phyloP scores from a whole-genome alignment of 2,329 filamentous ascomycete species.

The Rhexocercosporidium sp. region DNA sequence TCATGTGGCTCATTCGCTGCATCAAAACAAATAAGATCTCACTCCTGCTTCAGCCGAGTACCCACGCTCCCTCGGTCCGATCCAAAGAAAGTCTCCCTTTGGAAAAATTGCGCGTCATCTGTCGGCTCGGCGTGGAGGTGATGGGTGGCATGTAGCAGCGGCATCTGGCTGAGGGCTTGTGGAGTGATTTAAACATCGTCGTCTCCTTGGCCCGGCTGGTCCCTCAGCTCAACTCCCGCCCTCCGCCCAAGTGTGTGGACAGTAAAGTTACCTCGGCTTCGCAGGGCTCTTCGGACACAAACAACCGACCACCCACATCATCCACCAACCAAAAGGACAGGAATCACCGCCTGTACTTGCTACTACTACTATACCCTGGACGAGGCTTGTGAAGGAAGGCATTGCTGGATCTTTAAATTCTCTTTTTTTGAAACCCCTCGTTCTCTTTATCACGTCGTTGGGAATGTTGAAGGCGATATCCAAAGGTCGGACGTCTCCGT shows the following conservation, averaged over 20 bases:
- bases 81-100: constrained; percentile 8
- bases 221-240: neutral
- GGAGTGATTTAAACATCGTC: neutral
- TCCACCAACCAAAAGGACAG: constrained; percentile 27
- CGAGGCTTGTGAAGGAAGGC: constrained; percentile 22
- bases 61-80: constrained; percentile 28
- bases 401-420: constrained; percentile 4
- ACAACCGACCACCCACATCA: constrained; percentile 15
- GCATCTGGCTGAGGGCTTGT: neutral
- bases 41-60: neutral
- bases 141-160: neutral
- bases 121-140: constrained; percentile 7
- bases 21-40: neutral
- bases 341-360: constrained; percentile 13
- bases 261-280: neutral
- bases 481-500: constrained; percentile 40
- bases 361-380: constrained; percentile 6
- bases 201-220: no score
- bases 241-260: neutral
- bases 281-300: constrained; percentile 10
- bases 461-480: constrained; percentile 44
- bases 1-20: neutral
- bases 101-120: constrained; percentile 25
- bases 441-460: constrained; percentile 25
- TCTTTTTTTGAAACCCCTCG: constrained; percentile 11